phyloP scores from a whole-genome alignment of 768 basidiomycete genomes.

The Calocera cornea region DNA sequence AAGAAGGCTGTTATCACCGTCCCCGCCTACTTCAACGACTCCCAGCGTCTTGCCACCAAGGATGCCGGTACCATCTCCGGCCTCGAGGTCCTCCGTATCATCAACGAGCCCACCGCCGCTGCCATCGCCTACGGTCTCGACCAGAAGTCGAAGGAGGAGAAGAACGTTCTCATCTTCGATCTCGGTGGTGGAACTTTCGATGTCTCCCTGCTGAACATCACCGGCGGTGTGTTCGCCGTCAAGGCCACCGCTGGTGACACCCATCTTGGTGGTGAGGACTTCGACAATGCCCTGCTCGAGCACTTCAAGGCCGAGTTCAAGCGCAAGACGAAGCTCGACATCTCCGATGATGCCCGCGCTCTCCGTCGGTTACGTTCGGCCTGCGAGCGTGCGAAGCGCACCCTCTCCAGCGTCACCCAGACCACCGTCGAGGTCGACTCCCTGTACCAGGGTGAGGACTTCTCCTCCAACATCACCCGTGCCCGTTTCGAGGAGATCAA shows the following conservation, averaged over 20 bases:
- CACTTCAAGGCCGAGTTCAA: constrained; percentile 99
- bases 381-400: constrained; percentile 99
- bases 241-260: constrained; percentile 99
- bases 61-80: constrained; percentile 97
- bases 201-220: constrained; percentile 97
- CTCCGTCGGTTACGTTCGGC: constrained; percentile 90
- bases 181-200: constrained; percentile 99
- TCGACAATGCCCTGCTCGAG: constrained; percentile 94
- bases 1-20: constrained; percentile 99
- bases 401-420: constrained; percentile 93
- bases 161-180: constrained; percentile 99
- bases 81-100: constrained; percentile 98
- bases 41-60: constrained; percentile 97
- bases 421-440: constrained; percentile 99
- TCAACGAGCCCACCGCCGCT: constrained; percentile 99
- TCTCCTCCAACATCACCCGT: constrained; percentile 96
- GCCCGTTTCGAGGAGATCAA: constrained; percentile 99
- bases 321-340: constrained; percentile 91
- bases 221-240: constrained; percentile 95
- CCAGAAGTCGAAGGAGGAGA: constrained; percentile 85
- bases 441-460: constrained; percentile 91
- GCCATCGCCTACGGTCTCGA: constrained; percentile 96
- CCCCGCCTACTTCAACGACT: constrained; percentile 99
- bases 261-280: constrained; percentile 98
- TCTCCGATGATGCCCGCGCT: constrained; percentile 93